Evolutionary conservation across 2,329 filamentous ascomycete species (phyloP), one percentile per base, ranked within the genome.

Genomic region (Westerdykella sp.): DNA sequence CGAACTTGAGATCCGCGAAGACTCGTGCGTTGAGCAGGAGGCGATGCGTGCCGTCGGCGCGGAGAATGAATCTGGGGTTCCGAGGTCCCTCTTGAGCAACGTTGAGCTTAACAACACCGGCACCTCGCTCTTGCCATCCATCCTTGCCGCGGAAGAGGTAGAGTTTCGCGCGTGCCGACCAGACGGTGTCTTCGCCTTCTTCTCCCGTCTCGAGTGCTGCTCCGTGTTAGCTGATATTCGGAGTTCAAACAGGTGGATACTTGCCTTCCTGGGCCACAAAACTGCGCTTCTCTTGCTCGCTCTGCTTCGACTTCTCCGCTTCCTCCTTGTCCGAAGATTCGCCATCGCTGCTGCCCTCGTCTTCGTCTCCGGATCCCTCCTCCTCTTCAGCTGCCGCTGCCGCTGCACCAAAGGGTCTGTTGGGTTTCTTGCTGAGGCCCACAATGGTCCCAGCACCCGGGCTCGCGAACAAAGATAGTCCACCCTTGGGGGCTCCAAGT

Each of bases 81-180:
- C 44, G 79, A 46, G 51, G 66, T 15, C 55, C 53, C 12, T 62
- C 53, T 7, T 54, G 51, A 11, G 53, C 60, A 28, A 63, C 48
- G 57, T 96, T 95, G 63, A 95, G 77, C 69, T 93, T 93, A 54
- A 95, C 74, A 55, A 84, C 84, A 36, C 90, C 90, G 4, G 83
- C 77, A 11, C 90, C 90, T 41, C 90, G 82, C 69, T 97, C 91
- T 66, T 91, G 91, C 91, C 91, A 97, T 37, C 81, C 82, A 42
- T 78, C 78, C 51, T 68, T 69, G 30, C 75, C 74, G 50, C 80
- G 81, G 56, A 93, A 85, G 45, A 84, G 78, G 70, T 87, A 97
- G 45, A 97, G 79, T 67, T 94, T 95, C 15, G 87, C 85, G 51
- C 90, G 83, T 46, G 85, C 81, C 36, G 81, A 78, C 60, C 91